Evolutionary conservation across 192 early-diverging fungal genomes (phyloP).

Genomic region (Dimargaris cristalligena): DNA sequence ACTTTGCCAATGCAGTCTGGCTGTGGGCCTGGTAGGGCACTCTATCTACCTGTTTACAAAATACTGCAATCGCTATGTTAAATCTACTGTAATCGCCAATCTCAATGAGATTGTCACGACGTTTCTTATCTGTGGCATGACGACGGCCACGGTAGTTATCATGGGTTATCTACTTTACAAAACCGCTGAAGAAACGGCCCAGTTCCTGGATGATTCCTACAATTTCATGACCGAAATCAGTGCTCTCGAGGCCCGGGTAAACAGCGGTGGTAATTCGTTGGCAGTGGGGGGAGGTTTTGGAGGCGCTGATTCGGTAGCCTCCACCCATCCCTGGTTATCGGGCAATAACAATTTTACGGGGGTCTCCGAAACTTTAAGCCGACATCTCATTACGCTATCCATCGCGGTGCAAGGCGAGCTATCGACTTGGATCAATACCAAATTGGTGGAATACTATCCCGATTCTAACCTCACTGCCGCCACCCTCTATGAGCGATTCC

Average conservation of each 20-base stretch:
- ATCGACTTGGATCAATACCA: not conserved
- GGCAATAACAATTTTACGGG: constrained; percentile 3
- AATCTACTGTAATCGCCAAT: not conserved
- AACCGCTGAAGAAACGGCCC: constrained; percentile 3
- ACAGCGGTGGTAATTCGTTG: too few species aligned
- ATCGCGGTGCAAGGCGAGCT: constrained; percentile 3
- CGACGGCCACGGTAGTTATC: too few species aligned
- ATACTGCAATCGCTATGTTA: not conserved
- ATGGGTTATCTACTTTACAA: constrained; percentile 3
- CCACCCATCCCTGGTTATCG: constrained; percentile 3
- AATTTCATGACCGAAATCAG: not conserved
- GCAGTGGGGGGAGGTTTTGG: too few species aligned
- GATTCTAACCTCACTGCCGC: not conserved
- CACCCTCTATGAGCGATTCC: constrained; percentile 1
- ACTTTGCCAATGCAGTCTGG: not conserved
- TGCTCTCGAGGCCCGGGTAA: not conserved
- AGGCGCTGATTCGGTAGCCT: not conserved
- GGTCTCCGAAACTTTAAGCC: constrained; percentile 1
- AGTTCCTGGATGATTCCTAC: constrained; percentile 10
- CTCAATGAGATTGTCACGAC: constrained; percentile 1
- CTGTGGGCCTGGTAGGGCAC: not conserved
- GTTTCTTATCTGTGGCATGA: not conserved
- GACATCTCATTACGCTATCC: constrained; percentile 1
- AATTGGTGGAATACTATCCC: constrained; percentile 4
- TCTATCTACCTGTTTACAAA: not conserved